Percentiles rank a stretch among this genome's conserved stretches.
phyloP scores from a whole-genome alignment of 1,284 basidiomycete genomes.

The Pterulicium gracile region DNA sequence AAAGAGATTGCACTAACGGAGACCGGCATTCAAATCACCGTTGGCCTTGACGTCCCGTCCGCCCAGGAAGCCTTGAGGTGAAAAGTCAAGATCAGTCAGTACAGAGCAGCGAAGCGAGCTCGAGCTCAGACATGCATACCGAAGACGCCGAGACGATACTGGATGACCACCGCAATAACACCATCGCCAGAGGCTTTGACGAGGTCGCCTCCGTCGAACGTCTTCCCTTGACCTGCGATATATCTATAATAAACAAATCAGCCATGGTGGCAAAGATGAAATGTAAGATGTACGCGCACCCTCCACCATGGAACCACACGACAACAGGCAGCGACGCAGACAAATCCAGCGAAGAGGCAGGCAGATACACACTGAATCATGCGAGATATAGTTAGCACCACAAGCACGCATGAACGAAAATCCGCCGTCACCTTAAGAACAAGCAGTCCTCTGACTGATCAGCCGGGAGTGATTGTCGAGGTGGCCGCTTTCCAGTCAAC shows the following conservation, averaged over 20 bases:
- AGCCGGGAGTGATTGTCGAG: too few species aligned
- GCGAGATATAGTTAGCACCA: too few species aligned
- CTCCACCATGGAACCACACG: conserved; percentile 12
- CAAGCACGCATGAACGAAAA: too few species aligned
- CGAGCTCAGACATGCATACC: neutral
- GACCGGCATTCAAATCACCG: conserved; percentile 17
- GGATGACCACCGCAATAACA: conserved; percentile 5
- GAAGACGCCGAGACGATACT: conserved; percentile 9
- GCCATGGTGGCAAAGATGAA: neutral
- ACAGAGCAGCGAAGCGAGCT: neutral
- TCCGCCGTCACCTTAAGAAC: conserved; percentile 8
- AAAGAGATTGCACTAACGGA: conserved; percentile 11
- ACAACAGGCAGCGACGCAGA: conserved; percentile 10
- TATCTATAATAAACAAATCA: neutral
- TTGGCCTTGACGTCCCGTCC: conserved; percentile 14
- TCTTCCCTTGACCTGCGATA: neutral
- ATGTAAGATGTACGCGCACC: conserved; percentile 5
- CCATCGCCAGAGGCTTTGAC: neutral
- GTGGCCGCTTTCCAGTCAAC: neutral
- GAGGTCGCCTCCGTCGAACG: neutral
- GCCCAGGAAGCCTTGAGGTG: conserved; percentile 15
- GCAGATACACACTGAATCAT: too few species aligned
- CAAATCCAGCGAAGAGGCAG: too few species aligned
- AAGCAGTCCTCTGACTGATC: conserved; percentile 10
- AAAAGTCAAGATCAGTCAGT: neutral